A percentile compares a stretch with the other conserved stretches of the same genome.
Evolutionary conservation across 2,329 filamentous ascomycete genomes (phyloP).

Genomic region (Sporothrix curviconia): DNA sequence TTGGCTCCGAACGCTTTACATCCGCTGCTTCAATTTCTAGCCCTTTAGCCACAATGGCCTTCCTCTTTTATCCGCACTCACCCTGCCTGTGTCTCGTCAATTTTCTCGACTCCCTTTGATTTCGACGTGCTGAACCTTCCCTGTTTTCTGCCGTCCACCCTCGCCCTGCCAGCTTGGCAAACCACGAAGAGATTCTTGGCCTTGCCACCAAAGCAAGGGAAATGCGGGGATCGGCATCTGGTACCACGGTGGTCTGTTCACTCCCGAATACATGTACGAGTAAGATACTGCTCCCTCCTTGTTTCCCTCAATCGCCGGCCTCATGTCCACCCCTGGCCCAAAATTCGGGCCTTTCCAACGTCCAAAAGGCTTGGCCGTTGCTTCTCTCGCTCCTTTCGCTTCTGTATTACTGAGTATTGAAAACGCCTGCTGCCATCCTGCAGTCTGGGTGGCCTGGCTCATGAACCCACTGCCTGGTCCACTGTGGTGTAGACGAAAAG

Average conservation of each 20-base stretch:
- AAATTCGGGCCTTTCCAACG: constrained; percentile 4
- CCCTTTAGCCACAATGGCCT: too few relatives aligned
- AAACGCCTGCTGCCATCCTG: too few relatives aligned
- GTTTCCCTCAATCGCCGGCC: too few relatives aligned
- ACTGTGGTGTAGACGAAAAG: neutral
- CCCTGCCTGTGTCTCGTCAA: neutral
- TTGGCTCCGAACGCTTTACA: too few relatives aligned
- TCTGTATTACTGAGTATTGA: too few relatives aligned
- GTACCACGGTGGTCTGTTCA: neutral
- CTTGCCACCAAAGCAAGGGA: neutral
- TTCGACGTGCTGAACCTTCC: neutral
- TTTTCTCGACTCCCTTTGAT: neutral
- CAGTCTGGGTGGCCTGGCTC: too few relatives aligned
- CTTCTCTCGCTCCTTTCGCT: neutral
- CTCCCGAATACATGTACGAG: too few relatives aligned
- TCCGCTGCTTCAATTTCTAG: too few relatives aligned
- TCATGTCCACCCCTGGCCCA: too few relatives aligned
- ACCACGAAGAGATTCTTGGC: too few relatives aligned
- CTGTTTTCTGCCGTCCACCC: neutral
- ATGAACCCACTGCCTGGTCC: neutral
- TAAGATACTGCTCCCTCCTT: too few relatives aligned
- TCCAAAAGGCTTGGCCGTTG: neutral
- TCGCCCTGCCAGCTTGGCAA: neutral
- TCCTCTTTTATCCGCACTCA: too few relatives aligned
- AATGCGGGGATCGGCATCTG: constrained; percentile 4